Conservation (phyloP, 805 yeast genomes). For the Candida xiaguanensis region DNA sequence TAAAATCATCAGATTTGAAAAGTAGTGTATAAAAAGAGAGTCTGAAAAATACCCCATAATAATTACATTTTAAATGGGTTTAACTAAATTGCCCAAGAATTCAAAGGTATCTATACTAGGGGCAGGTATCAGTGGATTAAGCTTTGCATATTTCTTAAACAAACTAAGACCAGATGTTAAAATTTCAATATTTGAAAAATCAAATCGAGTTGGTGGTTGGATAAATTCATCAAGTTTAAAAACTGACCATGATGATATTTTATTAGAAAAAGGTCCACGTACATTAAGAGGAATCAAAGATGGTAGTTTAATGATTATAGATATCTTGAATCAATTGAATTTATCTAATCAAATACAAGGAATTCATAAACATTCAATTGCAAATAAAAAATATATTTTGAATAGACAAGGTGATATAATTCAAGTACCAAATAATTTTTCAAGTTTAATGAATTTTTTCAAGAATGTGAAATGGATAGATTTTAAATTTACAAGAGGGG, state of each 20-base stretch:
- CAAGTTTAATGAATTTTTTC: constrained; percentile 23
- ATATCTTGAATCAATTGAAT: constrained; percentile 50
- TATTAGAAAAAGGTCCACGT: constrained; percentile 85
- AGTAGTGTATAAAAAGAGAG: not conserved
- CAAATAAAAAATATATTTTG: constrained; percentile 70
- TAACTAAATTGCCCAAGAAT: constrained; percentile 15
- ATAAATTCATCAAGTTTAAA: constrained; percentile 49
- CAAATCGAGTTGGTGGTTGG: constrained; percentile 71
- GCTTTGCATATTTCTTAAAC: constrained; percentile 65
- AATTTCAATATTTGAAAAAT: constrained; percentile 59
- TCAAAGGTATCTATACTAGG: constrained; percentile 73
- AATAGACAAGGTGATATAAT: constrained; percentile 43
- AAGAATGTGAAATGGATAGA: constrained; percentile 26
- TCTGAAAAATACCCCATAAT: not conserved
- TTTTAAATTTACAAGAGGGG: constrained; percentile 23
- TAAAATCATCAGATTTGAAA: not conserved
- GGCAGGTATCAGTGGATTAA: constrained; percentile 82
- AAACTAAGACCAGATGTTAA: constrained; percentile 73
- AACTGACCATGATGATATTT: constrained; percentile 21
- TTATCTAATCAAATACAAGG: constrained; percentile 51
- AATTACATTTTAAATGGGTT: not conserved
- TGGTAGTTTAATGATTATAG: constrained; percentile 70
- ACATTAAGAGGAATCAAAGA: constrained; percentile 80
- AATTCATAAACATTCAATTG: constrained; percentile 52
- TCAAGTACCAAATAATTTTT: constrained; percentile 49